Evolutionary conservation across 2,329 filamentous ascomycete genomes (phyloP), one percentile per base, ranked within the genome.

Genomic region (Talaromyces sp.): DNA sequence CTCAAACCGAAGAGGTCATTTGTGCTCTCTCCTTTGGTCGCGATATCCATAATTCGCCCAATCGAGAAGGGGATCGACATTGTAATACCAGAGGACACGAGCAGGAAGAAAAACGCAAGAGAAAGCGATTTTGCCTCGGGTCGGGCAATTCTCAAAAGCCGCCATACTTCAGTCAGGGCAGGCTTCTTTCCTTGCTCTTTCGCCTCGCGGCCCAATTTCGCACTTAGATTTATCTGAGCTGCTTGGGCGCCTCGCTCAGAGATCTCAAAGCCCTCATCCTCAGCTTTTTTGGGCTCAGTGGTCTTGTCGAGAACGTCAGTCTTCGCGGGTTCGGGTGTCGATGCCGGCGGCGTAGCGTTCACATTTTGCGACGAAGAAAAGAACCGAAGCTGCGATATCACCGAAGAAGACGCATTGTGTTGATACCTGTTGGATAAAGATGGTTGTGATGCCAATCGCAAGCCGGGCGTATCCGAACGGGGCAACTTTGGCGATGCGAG

Each of bases 51-150:
- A 64, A 99, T 96, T 72, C 93, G 93, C 60, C 95, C 95, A 65
- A 99, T 96, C 0, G 93, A 96, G 72, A 97, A 96, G 1, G 95
- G 95, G 62, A 99, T 90, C 2, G 91, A 93, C 89, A 99, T 96
- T 60, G 93, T 96, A 67, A 99, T 92, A 56, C 87, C 84, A 4
- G 93, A 98, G 17, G 93, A 97, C 64, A 97, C 82, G 61, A 99
- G 82, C 56, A 99, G 82, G 71, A 96, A 89, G 59, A 89, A 73
- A 72, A 98, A 93, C 3, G 96, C 96, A 64, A 89, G 76, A 7
- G 81, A 82, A 17, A 99, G 85, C 75, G 90, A 89, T 71, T 82
- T 88, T 31, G 89, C 78, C 78, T 99, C 95, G 2, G 93, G 93
- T 59, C 85, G 83, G 13, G 95, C 95, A 71, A 99, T 95, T 75